Base-by-base conservation (phyloP, 345 rosid genomes). In the Populus simonii region DNA sequence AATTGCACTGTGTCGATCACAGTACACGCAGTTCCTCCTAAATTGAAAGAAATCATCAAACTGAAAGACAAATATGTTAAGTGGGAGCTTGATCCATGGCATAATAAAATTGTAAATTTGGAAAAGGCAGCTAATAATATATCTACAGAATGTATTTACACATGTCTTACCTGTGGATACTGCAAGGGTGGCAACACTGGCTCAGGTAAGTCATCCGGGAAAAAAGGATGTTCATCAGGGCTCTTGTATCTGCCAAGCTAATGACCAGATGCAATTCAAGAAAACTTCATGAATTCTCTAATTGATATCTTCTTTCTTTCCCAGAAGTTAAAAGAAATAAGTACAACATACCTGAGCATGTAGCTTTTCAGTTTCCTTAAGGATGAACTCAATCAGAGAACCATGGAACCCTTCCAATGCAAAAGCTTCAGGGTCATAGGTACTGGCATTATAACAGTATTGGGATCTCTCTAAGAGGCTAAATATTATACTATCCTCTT, bases 211-310 rank as follows among this genome's bases (percentile, higher is more conserved):
- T 88, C 87, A 53, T 89, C 84, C 2, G 91, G 91, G 89, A 91
- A 92, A 89, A 94, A 92, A 13, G 97, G 93, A 82, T 90, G 93
- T 80, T 94, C 97, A 82, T 94, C 98, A 27, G 98, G 98, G 84
- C 98, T 92, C 80, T 90, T 84, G 80, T 89, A 94, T 72, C 97
- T 88, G 72, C 98, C 98, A 62, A 89, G 90, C 97, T 94, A 84
- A 81, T 36, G 23, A 31, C 23, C 47, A 45, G 47, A 69, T 25
- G 16, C 29, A 79, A 74, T 68, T 31, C 61, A 70, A 77, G 74
- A 47, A 43, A 29, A 79, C 33, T 70, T 23, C 22, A 55, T 13
- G 29, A 59, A 59, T 59, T 17, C 39, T 33, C 27, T 31, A 39
- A 25, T 25, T 29, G 11, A 36, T 41, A 76, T 33, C 18, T 16